Conservation (phyloP, 805 yeast species). For the Wickerhamiella brachini region DNA sequence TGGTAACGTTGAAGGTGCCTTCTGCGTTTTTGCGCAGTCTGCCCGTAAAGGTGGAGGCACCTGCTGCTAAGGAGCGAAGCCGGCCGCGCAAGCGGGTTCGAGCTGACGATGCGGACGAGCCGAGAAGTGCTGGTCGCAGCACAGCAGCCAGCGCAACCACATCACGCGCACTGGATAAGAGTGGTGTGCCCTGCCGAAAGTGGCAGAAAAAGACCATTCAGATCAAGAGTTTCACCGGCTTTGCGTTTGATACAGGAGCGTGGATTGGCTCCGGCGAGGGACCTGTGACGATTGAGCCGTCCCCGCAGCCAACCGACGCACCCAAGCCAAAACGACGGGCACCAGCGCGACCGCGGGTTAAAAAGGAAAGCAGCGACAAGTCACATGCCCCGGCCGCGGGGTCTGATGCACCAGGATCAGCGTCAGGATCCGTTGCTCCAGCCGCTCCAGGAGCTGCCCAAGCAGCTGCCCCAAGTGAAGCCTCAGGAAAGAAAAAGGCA, state of each 20-base stretch:
- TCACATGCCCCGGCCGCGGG: neutral
- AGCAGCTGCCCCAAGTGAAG: no score
- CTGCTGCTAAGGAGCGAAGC: constrained; percentile 5
- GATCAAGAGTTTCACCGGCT: constrained; percentile 35
- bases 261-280: constrained; percentile 28
- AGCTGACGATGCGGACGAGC: neutral
- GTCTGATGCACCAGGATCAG: no score
- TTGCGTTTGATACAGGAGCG: constrained; percentile 23
- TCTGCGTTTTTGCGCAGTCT: constrained; percentile 11
- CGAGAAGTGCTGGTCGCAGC: neutral
- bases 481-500: no score
- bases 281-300: constrained; percentile 2
- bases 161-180: constrained; percentile 29
- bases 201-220: constrained; percentile 31
- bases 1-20: constrained; percentile 14
- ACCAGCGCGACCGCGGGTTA: neutral
- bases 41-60: neutral
- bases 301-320: neutral
- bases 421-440: no score
- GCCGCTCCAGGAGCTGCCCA: neutral
- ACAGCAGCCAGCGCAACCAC: constrained; percentile 18
- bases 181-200: constrained; percentile 29
- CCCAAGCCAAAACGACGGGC: neutral
- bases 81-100: constrained; percentile 7
- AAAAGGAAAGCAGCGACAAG: neutral